Evolutionary conservation across 176 grass and related monocot genomes (phyloP), one percentile per base, ranked within the genome.

Genomic region (Carex parvula): DNA sequence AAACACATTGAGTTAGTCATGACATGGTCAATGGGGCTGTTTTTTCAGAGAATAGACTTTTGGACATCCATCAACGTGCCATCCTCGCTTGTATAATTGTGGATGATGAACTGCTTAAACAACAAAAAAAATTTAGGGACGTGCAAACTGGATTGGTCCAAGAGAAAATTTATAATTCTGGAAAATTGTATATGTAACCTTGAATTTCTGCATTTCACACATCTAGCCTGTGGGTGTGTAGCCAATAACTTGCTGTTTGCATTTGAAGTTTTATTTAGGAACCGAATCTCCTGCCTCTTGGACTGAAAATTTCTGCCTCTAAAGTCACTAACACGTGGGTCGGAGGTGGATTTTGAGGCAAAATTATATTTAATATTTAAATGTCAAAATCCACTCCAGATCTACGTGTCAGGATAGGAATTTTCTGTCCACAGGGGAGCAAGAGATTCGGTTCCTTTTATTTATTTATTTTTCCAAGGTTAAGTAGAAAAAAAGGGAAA

Each of bases 71-170:
- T 12, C 37, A 82, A 64, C 80, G 80, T 82, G 80, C 60, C 21
- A 66, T 64, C 80, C 80, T 63, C 80, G 37, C 63, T 12, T 82
- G 59, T 64, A 64, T 82, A 54, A 65, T 52, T 82, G 35, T 66
- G 60, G 10, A 81, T 81, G 13, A 20, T 64, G 20, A 21, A 46
- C 8, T 74, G 32, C 2, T 50, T 11, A 50, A 12, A 12, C 9
- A 50, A 18, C 11, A 20, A 22, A 22, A 15, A 46, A 4, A 82
- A 67, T 18, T 82, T 44, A 33, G 37, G 50, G 80, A 82, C 80
- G 61, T 82, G 80, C 60, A 60, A 79, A 66, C 20, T 65, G 16
- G 41, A 67, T 67, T 26, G 18, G n/a, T 12, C 17, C 2, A 9
- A 14, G 4, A 11, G 22, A 64, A 17, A 53, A 53, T 16, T 29